Evolutionary conservation across 805 yeast species (phyloP).

Genomic region (Maudiozyma serrabonitensis): DNA sequence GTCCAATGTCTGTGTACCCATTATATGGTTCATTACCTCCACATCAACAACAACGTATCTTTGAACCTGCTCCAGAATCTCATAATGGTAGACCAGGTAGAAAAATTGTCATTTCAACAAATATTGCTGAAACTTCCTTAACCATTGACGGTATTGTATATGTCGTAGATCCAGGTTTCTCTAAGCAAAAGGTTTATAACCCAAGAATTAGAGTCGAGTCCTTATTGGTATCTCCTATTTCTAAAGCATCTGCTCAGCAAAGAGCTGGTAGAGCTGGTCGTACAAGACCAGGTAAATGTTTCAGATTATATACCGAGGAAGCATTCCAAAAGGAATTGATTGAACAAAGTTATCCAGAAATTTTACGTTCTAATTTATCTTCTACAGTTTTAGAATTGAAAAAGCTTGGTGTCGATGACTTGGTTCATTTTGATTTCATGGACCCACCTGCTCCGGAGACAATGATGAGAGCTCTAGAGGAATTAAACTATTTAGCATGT

Average conservation of each 20-base stretch:
- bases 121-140: conserved; percentile 95
- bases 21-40: conserved; percentile 96
- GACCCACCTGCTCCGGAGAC: conserved; percentile 99
- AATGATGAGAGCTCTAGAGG: conserved; percentile 98
- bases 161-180: conserved; percentile 95
- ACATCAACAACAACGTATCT: conserved; percentile 85
- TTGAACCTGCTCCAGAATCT: conserved; percentile 75
- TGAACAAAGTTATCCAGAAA: conserved; percentile 95
- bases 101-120: conserved; percentile 84
- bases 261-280: conserved; percentile 99
- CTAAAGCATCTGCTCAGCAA: conserved; percentile 96
- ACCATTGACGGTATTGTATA: conserved; percentile 96
- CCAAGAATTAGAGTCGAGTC: conserved; percentile 96
- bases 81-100: conserved; percentile 88
- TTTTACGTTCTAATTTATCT: conserved; percentile 80
- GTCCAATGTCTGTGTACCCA: conserved; percentile 85
- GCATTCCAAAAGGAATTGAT: conserved; percentile 89
- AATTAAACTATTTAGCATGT: conserved; percentile 81
- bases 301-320: conserved; percentile 91
- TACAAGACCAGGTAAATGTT: conserved; percentile 96
- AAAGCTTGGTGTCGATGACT: conserved; percentile 88
- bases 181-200: conserved; percentile 92
- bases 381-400: conserved; percentile 88
- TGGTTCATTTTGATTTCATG: conserved; percentile 97
- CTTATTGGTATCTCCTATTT: conserved; percentile 85